phyloP scores from a whole-genome alignment of 1,139 yeast genomes.

The Yamadazyma trypodendri region DNA sequence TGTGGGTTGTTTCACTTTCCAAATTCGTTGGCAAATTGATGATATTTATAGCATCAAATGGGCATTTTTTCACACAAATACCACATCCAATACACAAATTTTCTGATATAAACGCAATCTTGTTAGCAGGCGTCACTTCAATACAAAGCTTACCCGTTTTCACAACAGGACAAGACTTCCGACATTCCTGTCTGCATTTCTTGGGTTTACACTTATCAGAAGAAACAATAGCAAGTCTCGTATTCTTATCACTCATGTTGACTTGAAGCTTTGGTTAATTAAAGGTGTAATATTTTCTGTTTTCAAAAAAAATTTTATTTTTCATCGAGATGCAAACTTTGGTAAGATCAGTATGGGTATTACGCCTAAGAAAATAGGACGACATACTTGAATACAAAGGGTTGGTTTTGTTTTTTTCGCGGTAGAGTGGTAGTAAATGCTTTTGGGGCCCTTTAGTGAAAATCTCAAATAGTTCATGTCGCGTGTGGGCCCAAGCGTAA shows the following conservation, averaged over 20 bases:
- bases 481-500: constrained; percentile 2
- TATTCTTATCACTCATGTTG: constrained; percentile 46
- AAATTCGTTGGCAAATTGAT: constrained; percentile 95
- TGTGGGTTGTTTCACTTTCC: constrained; percentile 88
- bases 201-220: constrained; percentile 96
- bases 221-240: constrained; percentile 93
- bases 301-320: constrained; percentile 9
- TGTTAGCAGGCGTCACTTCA: constrained; percentile 87
- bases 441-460: neutral
- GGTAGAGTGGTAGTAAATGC: neutral
- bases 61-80: constrained; percentile 98
- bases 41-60: constrained; percentile 93
- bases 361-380: constrained; percentile 1
- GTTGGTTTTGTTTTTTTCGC: neutral
- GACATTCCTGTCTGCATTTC: constrained; percentile 97
- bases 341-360: neutral
- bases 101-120: constrained; percentile 95
- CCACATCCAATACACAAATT: constrained; percentile 98
- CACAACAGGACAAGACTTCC: constrained; percentile 95
- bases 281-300: neutral
- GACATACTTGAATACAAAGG: neutral
- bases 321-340: constrained; percentile 8
- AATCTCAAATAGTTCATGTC: neutral
- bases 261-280: neutral
- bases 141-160: constrained; percentile 97